Evolutionary conservation across 768 basidiomycete genomes (phyloP).

Genomic region (Leccinum rimulosum): DNA sequence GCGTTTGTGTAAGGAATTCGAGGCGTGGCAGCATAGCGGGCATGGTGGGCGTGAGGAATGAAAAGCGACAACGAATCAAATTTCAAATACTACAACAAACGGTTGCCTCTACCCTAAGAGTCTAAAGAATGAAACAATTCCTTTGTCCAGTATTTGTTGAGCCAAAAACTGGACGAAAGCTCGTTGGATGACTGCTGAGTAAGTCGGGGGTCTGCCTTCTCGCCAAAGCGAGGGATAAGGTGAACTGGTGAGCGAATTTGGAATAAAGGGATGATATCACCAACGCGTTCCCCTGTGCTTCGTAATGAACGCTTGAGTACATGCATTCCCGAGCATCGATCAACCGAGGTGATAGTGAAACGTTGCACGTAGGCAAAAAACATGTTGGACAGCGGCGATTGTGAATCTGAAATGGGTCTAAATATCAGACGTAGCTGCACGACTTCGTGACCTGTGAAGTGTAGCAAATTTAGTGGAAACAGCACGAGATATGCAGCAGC

Average conservation of each 20-base stretch:
- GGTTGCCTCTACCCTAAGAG: no score
- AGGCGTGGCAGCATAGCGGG: background rate
- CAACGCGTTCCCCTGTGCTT: background rate
- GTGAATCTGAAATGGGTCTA: background rate
- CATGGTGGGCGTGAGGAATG: no score
- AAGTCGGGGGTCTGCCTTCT: background rate
- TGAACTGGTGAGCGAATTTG: background rate
- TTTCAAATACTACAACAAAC: no score
- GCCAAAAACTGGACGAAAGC: background rate
- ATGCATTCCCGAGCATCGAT: background rate
- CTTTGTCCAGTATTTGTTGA: background rate
- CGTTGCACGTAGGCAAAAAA: background rate
- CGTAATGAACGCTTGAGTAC: background rate
- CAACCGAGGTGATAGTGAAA: background rate
- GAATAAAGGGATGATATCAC: background rate
- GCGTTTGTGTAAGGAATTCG: background rate
- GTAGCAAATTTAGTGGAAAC: background rate
- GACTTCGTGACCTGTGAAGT: background rate
- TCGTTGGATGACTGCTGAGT: background rate
- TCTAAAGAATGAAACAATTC: background rate
- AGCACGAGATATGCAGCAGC: background rate
- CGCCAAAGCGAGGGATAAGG: background rate
- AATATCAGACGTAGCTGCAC: background rate
- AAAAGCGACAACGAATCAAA: no score
- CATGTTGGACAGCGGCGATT: background rate